Evolutionary conservation across 352 stramenopile species (phyloP).

Genomic region (Globisporangium abappressorium): DNA sequence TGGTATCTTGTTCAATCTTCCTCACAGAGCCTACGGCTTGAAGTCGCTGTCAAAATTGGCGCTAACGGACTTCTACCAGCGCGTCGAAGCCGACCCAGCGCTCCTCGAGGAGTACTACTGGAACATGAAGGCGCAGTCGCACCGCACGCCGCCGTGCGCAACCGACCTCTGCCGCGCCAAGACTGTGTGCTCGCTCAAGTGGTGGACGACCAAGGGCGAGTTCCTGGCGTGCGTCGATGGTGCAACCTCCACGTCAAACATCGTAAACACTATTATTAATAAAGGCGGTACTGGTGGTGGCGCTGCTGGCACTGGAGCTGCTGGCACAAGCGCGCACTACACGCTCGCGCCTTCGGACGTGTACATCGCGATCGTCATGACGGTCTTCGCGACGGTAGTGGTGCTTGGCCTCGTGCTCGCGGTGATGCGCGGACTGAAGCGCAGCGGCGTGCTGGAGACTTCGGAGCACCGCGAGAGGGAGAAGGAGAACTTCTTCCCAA

Average conservation of each 20-base stretch:
- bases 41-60: conserved; percentile 39
- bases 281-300: neutral
- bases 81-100: conserved; percentile 41
- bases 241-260: conserved; percentile 16
- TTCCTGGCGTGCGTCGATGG: conserved; percentile 62
- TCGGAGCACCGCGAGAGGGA: conserved; percentile 26
- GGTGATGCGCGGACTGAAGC: conserved; percentile 33
- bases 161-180: conserved; percentile 48
- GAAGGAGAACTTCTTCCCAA: conserved; percentile 51
- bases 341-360: conserved; percentile 26
- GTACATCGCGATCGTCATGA: conserved; percentile 42
- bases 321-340: neutral
- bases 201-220: conserved; percentile 75
- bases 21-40: conserved; percentile 46
- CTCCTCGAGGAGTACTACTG: conserved; percentile 76
- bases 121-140: conserved; percentile 82
- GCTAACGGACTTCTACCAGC: conserved; percentile 44
- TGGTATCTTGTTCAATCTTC: neutral
- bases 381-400: conserved; percentile 35
- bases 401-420: conserved; percentile 32
- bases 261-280: conserved; percentile 16
- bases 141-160: conserved; percentile 40
- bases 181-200: conserved; percentile 71
- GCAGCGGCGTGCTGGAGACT: conserved; percentile 40
- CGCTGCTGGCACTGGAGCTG: neutral